These are phyloP conservation scores for Gilbertella persicaria DNA, from an alignment of 371 early-diverging fungal species.

Conservation along the genomic window DNA sequence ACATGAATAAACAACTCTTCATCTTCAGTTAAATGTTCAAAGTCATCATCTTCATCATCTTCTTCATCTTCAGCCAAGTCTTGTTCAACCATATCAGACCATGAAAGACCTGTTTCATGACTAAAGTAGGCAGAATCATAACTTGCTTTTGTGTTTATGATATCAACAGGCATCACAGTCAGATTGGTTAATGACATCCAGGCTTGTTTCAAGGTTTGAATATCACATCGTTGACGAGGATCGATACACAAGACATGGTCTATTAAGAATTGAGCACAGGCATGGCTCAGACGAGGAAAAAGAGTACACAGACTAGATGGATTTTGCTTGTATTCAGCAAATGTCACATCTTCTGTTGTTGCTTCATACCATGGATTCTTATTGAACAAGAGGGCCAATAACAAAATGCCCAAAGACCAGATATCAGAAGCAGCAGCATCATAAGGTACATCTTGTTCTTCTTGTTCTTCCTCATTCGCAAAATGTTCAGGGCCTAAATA, in stretches of 20 bases:
- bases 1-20: constrained; percentile 40
- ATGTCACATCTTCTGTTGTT: constrained; percentile 52
- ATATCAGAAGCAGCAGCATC: constrained; percentile 70
- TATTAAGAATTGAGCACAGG: constrained; percentile 37
- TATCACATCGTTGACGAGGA: background rate
- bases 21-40: constrained; percentile 2
- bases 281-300: constrained; percentile 51
- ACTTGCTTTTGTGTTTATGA: constrained; percentile 1
- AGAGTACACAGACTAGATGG: constrained; percentile 50
- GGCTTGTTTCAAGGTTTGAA: too few relatives aligned
- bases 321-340: constrained; percentile 54
- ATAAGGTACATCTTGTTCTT: constrained; percentile 42
- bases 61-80: constrained; percentile 22
- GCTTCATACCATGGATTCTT: constrained; percentile 83
- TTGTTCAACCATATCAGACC: constrained; percentile 52
- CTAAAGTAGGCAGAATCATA: constrained; percentile 50
- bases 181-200: too few relatives aligned
- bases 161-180: too few relatives aligned
- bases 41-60: constrained; percentile 40
- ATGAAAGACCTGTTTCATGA: constrained; percentile 32
- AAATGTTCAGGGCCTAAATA: constrained; percentile 70
- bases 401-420: constrained; percentile 79
- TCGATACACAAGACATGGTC: constrained; percentile 23
- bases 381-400: constrained; percentile 74
- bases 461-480: constrained; percentile 48